phyloP scores from a whole-genome alignment of 2,329 filamentous ascomycete species.

The Penicillium psychrosexuale region DNA sequence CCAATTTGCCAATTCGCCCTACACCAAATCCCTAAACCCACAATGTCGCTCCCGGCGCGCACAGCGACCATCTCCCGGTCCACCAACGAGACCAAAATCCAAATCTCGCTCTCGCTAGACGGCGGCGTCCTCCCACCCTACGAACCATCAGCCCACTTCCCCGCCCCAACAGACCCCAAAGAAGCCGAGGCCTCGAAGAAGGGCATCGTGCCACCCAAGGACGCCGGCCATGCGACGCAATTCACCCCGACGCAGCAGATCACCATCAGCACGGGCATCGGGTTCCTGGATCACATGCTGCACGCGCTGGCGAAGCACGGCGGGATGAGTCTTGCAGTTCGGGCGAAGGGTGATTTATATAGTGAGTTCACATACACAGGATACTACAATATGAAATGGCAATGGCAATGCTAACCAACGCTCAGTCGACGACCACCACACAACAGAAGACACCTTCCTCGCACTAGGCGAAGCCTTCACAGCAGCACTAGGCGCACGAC shows the following conservation, averaged over 20 bases:
- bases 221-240: conserved; percentile 75
- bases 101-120: conserved; percentile 88
- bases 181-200: conserved; percentile 50
- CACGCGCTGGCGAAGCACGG: conserved; percentile 95
- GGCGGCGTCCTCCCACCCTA: conserved; percentile 62
- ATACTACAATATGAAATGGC: background rate
- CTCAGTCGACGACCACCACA: conserved; percentile 96
- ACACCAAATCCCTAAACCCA: conserved; percentile 1
- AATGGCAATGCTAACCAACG: background rate
- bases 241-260: conserved; percentile 81
- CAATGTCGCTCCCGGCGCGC: conserved; percentile 54
- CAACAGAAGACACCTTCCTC: conserved; percentile 90
- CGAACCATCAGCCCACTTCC: conserved; percentile 52
- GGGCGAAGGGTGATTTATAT: conserved; percentile 84
- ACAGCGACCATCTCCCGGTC: conserved; percentile 78
- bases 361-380: conserved; percentile 54
- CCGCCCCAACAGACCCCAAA: conserved; percentile 58
- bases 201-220: conserved; percentile 39
- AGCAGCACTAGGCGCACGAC: conserved; percentile 69
- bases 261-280: conserved; percentile 86
- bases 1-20: background rate
- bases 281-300: conserved; percentile 98
- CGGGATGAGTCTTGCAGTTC: conserved; percentile 83
- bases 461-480: conserved; percentile 85
- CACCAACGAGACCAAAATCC: conserved; percentile 98